Evolutionary conservation across 2,329 filamentous ascomycete genomes (phyloP), one percentile per base, ranked within the genome.

Genomic region (Diaporthe vaccinii): DNA sequence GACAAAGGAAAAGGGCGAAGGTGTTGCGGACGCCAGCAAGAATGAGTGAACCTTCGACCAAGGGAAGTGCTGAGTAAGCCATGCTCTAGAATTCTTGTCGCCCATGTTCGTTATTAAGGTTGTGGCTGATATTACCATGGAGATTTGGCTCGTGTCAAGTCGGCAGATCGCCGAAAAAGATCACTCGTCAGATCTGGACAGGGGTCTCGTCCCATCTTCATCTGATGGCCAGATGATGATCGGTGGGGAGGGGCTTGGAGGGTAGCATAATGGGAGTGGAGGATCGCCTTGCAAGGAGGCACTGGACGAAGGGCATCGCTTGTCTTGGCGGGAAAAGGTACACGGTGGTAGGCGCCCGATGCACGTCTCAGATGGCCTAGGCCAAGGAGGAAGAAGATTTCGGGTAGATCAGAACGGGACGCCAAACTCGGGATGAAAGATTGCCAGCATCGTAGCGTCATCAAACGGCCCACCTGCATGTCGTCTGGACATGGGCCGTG

Each of bases 361-460:
- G 65, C 46, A 53, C 46, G 34, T 51, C 65, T 68, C 46, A 68
- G 46, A 53, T 51, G 46, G 46, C 31, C 65, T 34, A 68, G 65
- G 65, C 65, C 53, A 12, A 17, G 39, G 34, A 53, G 65, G 46
- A 53, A 39, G 28, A 68, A 68, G 65, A 68, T 68, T 68, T 53
- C 65, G 65, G 65, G 65, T 68, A 68, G 65, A 68, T 68, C 65
- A 53, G 65, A 68, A 53, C 65, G 65, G 65, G 65, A 68, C 46
- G 65, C 65, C 65, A 68, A 53, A 68, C 65, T 68, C 65, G 65
- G 65, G 65, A 68, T 53, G 65, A 68, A 68, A 68, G 46, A 68
- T 53, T 68, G 65, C 46, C 65, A 68, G 65, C 34, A 68, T 68
- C 22, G 65, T 68, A 68, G 65, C 65, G 65, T 51, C 65, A 68